These are phyloP conservation scores for Heliosperma pusillum DNA, from an alignment of 148 eudicot genomes.

Conservation along the genomic window DNA sequence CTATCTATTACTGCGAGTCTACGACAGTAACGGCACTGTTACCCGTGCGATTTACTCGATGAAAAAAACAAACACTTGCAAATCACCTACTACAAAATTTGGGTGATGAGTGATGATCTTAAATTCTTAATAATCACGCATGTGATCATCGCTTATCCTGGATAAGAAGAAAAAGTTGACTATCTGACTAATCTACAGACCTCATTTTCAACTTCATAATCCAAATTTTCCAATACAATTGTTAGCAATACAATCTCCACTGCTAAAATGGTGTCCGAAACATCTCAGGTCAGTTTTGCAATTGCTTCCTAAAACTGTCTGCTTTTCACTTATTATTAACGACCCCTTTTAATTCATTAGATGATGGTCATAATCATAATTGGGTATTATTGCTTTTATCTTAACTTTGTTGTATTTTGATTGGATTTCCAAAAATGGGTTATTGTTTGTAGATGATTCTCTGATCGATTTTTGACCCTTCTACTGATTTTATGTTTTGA, in stretches of 20 bases:
- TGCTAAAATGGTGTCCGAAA: slow-evolving; percentile 6
- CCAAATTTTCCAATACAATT: too few species aligned
- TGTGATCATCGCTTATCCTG: too few species aligned
- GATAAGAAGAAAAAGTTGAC: too few species aligned
- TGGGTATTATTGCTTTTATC: not conserved
- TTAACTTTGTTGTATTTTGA: not conserved
- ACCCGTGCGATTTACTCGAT: too few species aligned
- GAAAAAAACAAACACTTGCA: too few species aligned
- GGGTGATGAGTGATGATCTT: too few species aligned
- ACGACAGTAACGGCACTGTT: too few species aligned
- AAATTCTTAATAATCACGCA: too few species aligned
- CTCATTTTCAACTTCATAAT: too few species aligned
- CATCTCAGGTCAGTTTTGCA: not conserved
- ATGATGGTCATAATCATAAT: not conserved
- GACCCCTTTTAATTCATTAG: not conserved
- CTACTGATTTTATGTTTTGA: not conserved
- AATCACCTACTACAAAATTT: too few species aligned
- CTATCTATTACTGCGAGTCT: too few species aligned
- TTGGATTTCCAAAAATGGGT: not conserved
- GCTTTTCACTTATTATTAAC: not conserved
- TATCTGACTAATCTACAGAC: not conserved
- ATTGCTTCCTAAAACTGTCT: not conserved
- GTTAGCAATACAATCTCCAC: not conserved
- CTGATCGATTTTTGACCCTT: not conserved
- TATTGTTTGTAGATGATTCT: not conserved